A percentile compares a stretch with the other conserved stretches of the same genome.
Evolutionary conservation across 2,329 filamentous ascomycete species (phyloP).

Genomic region (Teratosphaeria epicoccoides): DNA sequence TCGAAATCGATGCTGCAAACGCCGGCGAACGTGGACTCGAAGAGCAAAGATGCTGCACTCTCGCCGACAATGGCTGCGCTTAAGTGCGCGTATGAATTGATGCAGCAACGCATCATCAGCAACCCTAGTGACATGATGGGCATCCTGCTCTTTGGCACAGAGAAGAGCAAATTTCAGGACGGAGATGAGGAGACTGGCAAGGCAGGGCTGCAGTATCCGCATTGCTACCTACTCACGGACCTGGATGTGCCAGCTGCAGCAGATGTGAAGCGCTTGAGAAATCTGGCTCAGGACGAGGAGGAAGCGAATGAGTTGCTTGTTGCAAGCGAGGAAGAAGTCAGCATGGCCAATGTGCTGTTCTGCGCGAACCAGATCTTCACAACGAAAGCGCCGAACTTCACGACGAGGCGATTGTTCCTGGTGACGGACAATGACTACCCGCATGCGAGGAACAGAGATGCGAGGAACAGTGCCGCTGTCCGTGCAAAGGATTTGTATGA

Average conservation of each 20-base stretch:
- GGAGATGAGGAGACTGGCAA: conserved; percentile 46
- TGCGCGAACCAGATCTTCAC: conserved; percentile 96
- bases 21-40: conserved; percentile 54
- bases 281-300: conserved; percentile 67
- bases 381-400: conserved; percentile 87
- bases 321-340: conserved; percentile 57
- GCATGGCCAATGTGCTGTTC: conserved; percentile 84
- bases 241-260: conserved; percentile 77
- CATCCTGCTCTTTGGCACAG: conserved; percentile 80
- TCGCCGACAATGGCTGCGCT: conserved; percentile 73
- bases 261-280: conserved; percentile 71
- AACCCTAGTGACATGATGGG: conserved; percentile 97
- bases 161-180: conserved; percentile 68
- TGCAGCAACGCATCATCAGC: conserved; percentile 97
- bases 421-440: conserved; percentile 92
- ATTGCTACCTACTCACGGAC: conserved; percentile 86
- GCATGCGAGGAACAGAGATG: conserved; percentile 59
- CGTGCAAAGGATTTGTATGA: conserved; percentile 93
- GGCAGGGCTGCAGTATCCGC: conserved; percentile 60
- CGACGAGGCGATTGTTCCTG: conserved; percentile 84
- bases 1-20: conserved; percentile 72
- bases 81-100: conserved; percentile 87
- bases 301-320: conserved; percentile 58
- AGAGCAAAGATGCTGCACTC: conserved; percentile 61
- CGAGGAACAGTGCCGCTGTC: conserved; percentile 67